Conservation (phyloP, 1,284 basidiomycete genomes). For the Moniliophthora roreri region DNA sequence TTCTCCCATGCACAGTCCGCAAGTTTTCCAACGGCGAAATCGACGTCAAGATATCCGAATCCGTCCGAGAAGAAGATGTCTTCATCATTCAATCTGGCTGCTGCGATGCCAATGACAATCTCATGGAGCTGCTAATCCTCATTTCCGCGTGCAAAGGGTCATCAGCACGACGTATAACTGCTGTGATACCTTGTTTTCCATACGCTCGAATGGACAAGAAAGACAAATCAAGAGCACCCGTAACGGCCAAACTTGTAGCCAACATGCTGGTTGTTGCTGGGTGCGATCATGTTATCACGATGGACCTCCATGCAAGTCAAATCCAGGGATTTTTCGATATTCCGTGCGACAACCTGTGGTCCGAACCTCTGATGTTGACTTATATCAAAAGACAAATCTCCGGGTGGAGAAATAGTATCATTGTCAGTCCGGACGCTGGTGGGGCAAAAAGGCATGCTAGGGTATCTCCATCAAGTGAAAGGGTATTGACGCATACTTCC, state of each 20-base stretch:
- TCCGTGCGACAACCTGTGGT: constrained; percentile 95
- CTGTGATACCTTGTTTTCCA: constrained; percentile 97
- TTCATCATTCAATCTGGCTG: constrained; percentile 93
- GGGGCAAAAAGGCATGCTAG: constrained; percentile 89
- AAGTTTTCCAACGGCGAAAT: constrained; percentile 97
- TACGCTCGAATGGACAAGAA: constrained; percentile 99
- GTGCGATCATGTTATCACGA: constrained; percentile 98
- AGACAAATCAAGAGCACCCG: constrained; percentile 96
- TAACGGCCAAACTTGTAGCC: constrained; percentile 97
- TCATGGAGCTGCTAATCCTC: constrained; percentile 91
- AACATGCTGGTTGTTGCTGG: constrained; percentile 97
- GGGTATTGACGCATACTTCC: constrained; percentile 12
- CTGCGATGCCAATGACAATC: constrained; percentile 78
- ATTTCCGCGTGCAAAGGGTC: constrained; percentile 97
- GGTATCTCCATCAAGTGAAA: not conserved
- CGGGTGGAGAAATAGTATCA: constrained; percentile 87
- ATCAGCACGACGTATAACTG: constrained; percentile 94
- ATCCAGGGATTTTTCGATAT: constrained; percentile 99
- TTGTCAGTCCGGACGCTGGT: constrained; percentile 97
- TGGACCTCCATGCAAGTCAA: constrained; percentile 98
- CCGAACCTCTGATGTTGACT: constrained; percentile 83
- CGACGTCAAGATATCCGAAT: constrained; percentile 90
- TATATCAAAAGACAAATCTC: constrained; percentile 90
- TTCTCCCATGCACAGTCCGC: constrained; percentile 90
- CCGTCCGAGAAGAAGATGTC: constrained; percentile 95